Base-by-base conservation (phyloP, 345 rosid species). In the Bruguiera gymnorhiza region DNA sequence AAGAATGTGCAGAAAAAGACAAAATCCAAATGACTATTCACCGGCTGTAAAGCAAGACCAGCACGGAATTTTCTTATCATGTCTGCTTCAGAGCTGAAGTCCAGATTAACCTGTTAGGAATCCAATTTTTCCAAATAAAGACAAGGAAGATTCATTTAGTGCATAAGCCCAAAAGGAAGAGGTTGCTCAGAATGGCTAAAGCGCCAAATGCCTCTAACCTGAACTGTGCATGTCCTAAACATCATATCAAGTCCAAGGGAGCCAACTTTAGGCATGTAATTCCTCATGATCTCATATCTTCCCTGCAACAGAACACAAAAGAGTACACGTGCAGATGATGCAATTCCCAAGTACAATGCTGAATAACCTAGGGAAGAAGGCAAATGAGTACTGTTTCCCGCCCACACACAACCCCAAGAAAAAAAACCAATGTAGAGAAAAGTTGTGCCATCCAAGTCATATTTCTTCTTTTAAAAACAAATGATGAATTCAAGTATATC, bases 211-310 rank as follows among this genome's bases (percentile, higher is more conserved):
- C 57, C 71, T 81, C 85, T 74, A 66, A 92, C 99, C 96, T 95
- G 99, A 83, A 92, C 98, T 39, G 99, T 92, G 76, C 98, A 95
- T 1, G 98, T 95, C 75, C 99, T 83, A 54, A 92, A 92, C 99
- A 95, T 90, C 98, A 92, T 90, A 80, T 95, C 97, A 82, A 89
- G 91, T 69, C 99, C 99, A 58, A 90, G 88, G 29, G 93, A 64
- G 57, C 99, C 98, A 69, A 95, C 99, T 85, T 95, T 92, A 5
- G 96, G 97, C 98, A 95, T 92, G 89, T 95, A 92, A 74, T 92
- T 90, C 87, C 86, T 86, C 98, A 92, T 92, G 73, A 95, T 95
- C 65, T 90, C 88, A 70, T 95, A 95, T 79, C 99, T 92, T 84
- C 97, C 98, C 99, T 95, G 91, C 81, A 69, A 73, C 71, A 68